Evolutionary conservation across 345 rosid species (phyloP).

Genomic region (Erodium maritimum): DNA sequence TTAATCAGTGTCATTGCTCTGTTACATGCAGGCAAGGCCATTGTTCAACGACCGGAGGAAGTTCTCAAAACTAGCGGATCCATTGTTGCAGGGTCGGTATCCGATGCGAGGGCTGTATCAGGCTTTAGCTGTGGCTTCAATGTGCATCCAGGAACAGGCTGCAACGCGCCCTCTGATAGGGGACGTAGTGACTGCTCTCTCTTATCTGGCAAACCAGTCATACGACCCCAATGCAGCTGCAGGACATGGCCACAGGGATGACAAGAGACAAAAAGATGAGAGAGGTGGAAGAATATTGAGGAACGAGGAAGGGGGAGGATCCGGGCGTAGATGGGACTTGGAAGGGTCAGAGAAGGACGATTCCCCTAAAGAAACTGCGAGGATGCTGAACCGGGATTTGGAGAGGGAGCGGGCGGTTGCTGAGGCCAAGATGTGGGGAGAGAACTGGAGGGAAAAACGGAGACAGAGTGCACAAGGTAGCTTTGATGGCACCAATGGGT

Average conservation of each 20-base stretch:
- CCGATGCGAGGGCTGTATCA: conserved; percentile 85
- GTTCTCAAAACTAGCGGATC: conserved; percentile 70
- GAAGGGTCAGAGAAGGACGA: conserved; percentile 88
- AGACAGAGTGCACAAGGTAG: conserved; percentile 59
- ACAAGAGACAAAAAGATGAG: conserved; percentile 46
- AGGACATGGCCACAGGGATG: conserved; percentile 28
- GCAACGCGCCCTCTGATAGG: conserved; percentile 86
- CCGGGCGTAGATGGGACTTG: conserved; percentile 59
- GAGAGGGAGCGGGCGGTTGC: conserved; percentile 92
- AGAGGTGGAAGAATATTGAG: conserved; percentile 44
- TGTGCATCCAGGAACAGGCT: conserved; percentile 96
- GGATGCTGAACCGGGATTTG: conserved; percentile 55
- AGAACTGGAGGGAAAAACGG: conserved; percentile 81
- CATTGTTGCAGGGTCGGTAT: conserved; percentile 54
- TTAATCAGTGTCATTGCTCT: background rate
- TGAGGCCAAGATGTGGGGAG: conserved; percentile 98
- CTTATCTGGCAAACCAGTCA: conserved; percentile 74
- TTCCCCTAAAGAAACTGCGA: conserved; percentile 63
- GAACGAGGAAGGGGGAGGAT: conserved; percentile 64
- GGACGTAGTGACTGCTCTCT: conserved; percentile 85
- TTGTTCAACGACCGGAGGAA: conserved; percentile 71
- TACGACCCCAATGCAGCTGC: conserved; percentile 42
- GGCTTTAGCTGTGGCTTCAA: conserved; percentile 91
- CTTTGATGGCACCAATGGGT: conserved; percentile 30
- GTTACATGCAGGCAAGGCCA: conserved; percentile 59